Conservation (phyloP, 257 asterid genomes). For the Plantago major region DNA sequence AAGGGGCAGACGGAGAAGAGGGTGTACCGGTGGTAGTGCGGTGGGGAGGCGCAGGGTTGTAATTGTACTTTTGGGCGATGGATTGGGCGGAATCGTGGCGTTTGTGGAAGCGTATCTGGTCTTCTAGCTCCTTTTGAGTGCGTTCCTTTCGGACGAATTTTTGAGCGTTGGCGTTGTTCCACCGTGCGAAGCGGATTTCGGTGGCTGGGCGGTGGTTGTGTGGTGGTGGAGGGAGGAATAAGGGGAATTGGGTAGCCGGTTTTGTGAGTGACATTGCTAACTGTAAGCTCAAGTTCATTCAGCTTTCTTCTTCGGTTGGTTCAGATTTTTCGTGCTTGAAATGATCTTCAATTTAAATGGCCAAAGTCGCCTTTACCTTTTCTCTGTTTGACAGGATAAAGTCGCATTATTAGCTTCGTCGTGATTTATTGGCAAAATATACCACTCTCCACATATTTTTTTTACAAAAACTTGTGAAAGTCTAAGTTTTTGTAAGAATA, state of each 20-base stretch:
- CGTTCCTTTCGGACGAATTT: slow-evolving; percentile 56
- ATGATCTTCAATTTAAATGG: too few species aligned
- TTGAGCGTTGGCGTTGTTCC: slow-evolving; percentile 98
- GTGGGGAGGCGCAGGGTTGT: slow-evolving; percentile 79
- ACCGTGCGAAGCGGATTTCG: slow-evolving; percentile 81
- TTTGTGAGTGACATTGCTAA: slow-evolving; percentile 35
- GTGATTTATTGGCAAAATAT: too few species aligned
- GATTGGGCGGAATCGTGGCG: slow-evolving; percentile 70
- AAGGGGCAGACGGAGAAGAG: slow-evolving; percentile 75
- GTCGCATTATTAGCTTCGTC: too few species aligned
- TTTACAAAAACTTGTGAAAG: too few species aligned
- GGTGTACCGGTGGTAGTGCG: slow-evolving; percentile 72
- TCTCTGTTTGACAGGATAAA: too few species aligned
- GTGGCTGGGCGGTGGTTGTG: slow-evolving; percentile 47
- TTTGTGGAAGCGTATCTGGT: slow-evolving; percentile 60
- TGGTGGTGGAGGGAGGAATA: slow-evolving; percentile 57
- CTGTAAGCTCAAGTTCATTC: slow-evolving; percentile 1
- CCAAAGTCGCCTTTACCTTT: background rate
- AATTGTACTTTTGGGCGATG: slow-evolving; percentile 43
- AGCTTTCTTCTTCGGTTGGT: background rate
- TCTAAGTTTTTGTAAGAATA: too few species aligned
- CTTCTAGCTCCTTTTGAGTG: slow-evolving; percentile 71
- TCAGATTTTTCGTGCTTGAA: too few species aligned
- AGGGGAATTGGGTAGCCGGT: slow-evolving; percentile 54
- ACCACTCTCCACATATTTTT: too few species aligned